Evolutionary conservation across 2,329 filamentous ascomycete species (phyloP), one percentile per base, ranked within the genome.

Genomic region (Paecilomyces fulvus): DNA sequence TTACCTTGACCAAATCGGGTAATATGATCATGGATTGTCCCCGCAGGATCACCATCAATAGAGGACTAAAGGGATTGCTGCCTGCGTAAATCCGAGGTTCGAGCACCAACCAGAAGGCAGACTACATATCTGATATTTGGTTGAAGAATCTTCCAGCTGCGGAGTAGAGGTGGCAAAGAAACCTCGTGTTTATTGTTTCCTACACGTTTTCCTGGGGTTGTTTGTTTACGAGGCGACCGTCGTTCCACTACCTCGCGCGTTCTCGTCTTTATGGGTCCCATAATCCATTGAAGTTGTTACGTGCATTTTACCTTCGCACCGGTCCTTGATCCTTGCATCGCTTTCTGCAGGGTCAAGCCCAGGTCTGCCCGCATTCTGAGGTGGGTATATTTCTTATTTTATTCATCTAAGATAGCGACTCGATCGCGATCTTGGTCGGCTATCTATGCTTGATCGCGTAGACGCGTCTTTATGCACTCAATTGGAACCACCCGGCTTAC

Each of bases 1-100:
- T 60, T 56, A 58, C 54, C 12, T 49, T 56, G 55, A 51, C 58
- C 52, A 14, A 51, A 58, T 58, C 50, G 25, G 56, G 56, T 37
- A 55, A 53, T 53, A 55, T 50, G 54, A 30, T 37, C 37, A 43
- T 43, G 33, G 43, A 31, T 30, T 25, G 21, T 54, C 28, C 52
- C 21, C 28, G 30, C 20, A 52, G 30, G 51, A 52, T 30, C 28
- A 17, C 31, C 51, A 21, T 33, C 51, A 21, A 53, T 53, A 5
- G n/a, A 30, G 23, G 9, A n/a, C 52, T 37, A 37, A 21, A 49
- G 51, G 30, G 10, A 51, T 30, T 53, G 55, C 50, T 51, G 54
- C 37, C 56, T 49, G 48, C 48, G 25, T 21, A 25, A 28, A 49
- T 49, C 17, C 10, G 37, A 43, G 12, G 11, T 43, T 49, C 14